Evolutionary conservation across 2,329 filamentous ascomycete species (phyloP).

Genomic region (Pleurostoma richardsiae): DNA sequence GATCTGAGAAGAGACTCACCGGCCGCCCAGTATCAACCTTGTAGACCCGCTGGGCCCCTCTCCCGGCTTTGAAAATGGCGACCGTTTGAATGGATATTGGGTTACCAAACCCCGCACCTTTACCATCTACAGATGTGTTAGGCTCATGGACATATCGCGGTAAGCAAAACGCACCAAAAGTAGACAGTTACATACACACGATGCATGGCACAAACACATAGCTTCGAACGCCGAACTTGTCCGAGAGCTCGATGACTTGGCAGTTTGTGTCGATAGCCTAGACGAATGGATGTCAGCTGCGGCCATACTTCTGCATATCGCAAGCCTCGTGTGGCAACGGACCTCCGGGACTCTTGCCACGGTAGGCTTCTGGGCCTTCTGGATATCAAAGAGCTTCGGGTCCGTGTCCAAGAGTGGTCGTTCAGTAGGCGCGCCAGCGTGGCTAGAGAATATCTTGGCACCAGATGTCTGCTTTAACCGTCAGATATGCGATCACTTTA

Average conservation of each 20-base stretch:
- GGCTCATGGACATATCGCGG: too few relatives aligned
- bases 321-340: too few relatives aligned
- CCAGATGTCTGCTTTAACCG: conserved; percentile 32
- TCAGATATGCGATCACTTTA: neutral
- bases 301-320: too few relatives aligned
- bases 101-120: conserved; percentile 45
- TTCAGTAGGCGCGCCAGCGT: conserved; percentile 36
- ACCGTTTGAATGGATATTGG: conserved; percentile 45
- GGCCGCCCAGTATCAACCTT: conserved; percentile 30
- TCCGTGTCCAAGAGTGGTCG: conserved; percentile 36
- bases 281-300: neutral
- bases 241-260: conserved; percentile 34
- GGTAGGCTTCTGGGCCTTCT: conserved; percentile 26
- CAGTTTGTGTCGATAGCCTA: conserved; percentile 35
- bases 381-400: conserved; percentile 32
- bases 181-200: conserved; percentile 26
- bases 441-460: conserved; percentile 46
- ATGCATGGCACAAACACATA: conserved; percentile 52
- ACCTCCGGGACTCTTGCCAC: too few relatives aligned
- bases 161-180: too few relatives aligned
- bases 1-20: conserved; percentile 17
- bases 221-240: conserved; percentile 33
- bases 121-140: conserved; percentile 24
- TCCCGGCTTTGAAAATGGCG: conserved; percentile 39
- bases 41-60: conserved; percentile 31